phyloP scores from a whole-genome alignment of 805 yeast genomes.

The Nakazawaea molendinolei region DNA sequence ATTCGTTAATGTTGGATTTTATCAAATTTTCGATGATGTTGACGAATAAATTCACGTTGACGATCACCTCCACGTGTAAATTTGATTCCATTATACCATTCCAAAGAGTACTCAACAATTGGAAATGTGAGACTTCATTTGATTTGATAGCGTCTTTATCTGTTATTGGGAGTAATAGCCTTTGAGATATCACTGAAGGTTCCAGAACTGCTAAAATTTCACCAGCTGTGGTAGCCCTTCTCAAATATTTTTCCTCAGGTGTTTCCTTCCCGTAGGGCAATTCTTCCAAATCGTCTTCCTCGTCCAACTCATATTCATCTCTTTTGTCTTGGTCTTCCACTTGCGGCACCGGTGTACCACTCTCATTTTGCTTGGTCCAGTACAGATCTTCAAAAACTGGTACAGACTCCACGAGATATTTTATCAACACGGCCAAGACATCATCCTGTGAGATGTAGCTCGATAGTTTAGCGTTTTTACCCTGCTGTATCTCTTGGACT shows the following conservation, averaged over 20 bases:
- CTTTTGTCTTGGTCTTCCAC: slow-evolving; percentile 9
- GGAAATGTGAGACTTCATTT: slow-evolving; percentile 4
- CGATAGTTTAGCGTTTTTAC: slow-evolving; percentile 27
- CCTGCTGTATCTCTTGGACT: slow-evolving; percentile 26
- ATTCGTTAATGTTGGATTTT: slow-evolving; percentile 73
- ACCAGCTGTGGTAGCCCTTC: slow-evolving; percentile 52
- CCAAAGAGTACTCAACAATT: slow-evolving; percentile 7
- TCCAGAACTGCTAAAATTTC: slow-evolving; percentile 78
- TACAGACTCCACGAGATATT: slow-evolving; percentile 22
- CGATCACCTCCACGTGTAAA: slow-evolving; percentile 1
- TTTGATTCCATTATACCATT: slow-evolving; percentile 2
- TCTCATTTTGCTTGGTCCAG: too few species aligned
- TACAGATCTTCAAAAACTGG: slow-evolving; percentile 6
- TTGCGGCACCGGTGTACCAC: too few species aligned
- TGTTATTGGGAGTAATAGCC: slow-evolving; percentile 61
- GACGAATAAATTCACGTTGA: slow-evolving; percentile 39
- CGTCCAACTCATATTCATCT: slow-evolving; percentile 10
- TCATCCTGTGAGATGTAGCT: slow-evolving; percentile 24
- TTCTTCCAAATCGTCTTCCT: slow-evolving; percentile 17
- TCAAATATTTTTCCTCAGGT: slow-evolving; percentile 5
- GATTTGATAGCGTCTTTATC: slow-evolving; percentile 24
- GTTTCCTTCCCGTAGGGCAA: slow-evolving; percentile 11
- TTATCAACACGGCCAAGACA: slow-evolving; percentile 23
- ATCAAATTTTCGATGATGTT: slow-evolving; percentile 80
- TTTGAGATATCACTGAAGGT: slow-evolving; percentile 66